Evolutionary conservation across 163 green algal species (phyloP), one percentile per base, ranked within the genome.

Genomic region (Chloromonas sp.): DNA sequence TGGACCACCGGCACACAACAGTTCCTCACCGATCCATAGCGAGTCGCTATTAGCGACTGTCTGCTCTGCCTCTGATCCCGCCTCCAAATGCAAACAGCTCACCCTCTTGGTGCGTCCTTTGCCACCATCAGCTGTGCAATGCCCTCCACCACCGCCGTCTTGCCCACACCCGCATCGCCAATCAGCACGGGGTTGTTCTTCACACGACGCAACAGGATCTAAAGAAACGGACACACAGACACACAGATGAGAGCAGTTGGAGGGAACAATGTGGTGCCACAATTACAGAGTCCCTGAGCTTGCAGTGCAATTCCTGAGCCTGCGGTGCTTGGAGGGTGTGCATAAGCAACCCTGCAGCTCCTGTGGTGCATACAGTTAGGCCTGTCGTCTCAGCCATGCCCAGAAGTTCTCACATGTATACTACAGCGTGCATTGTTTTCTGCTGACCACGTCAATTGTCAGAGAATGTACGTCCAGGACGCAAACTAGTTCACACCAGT

Each of bases 101-200:
- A 36, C 36, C 36, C 36, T 36, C 36, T 36, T 36, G 36, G 36
- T 36, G 36, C 36, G 36, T 36, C 36, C 36, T 36, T 36, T 36
- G 36, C 36, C 36, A 36, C 36, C 36, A 36, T 36, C 36, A 36
- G 36, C 83, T 93, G 91, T 1, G 92, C 92, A 1, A 94, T 86
- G 70, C 89, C 91, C 88, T 94, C 92, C 78, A 89, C 91, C 2
- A 94, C 81, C 14, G 92, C 92, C 3, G 92, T 94, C 88, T 94
- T 94, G 81, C 92, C 92, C 82, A 90, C 87, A 60, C 91, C 92
- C 14, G 92, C 89, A 60, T 95, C 92, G 0, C 92, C 92, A 3
- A 93, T 85, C 58, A 95, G 84, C 8, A 91, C 76, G 1, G 90
- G 91, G 87, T 94, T 94, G 90, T 92, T 91, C 87, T 94, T 94